Evolutionary conservation across 2,329 filamentous ascomycete genomes (phyloP), one percentile per base, ranked within the genome.

Genomic region (Fusarium paranaense): DNA sequence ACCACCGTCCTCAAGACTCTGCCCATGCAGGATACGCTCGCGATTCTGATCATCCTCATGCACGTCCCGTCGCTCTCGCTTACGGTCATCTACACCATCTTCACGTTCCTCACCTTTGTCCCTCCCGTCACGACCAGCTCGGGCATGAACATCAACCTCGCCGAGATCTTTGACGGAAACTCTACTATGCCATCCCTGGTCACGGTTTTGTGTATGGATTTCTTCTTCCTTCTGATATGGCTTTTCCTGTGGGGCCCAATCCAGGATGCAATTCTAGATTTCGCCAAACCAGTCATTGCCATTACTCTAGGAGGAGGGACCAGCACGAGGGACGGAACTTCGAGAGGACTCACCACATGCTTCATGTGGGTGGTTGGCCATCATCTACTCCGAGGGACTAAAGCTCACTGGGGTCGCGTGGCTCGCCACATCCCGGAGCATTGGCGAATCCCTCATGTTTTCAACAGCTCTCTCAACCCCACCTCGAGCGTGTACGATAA

Each of bases 41-140:
- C 96, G 81, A 98, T 98, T 80, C 91, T 98, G 82, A 98, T 98
- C 84, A 94, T 98, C 78, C 90, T 98, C 76, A 93, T 98, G 84
- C 95, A 97, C 81, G 91, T 98, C 11, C 95, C 96, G 33, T 94
- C 95, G 25, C 92, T 96, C 79, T 92, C 96, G 67, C 89, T 98
- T 79, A 96, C 95, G 73, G 88, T 95, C 82, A 94, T 98, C 79
- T 97, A 98, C 83, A 92, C 95, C 81, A 90, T 98, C 76, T 98
- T 98, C 84, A 95, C 96, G 76, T 92, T 95, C 74, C 89, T 98
- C 81, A 98, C 95, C 57, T 97, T 98, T 81, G 95, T 98, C 72
- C 94, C 95, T 54, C 94, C 95, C 20, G 90, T 93, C 73, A 94
- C 92, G 68, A 92, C 92, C 62, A 93, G 93, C 80, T 92, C 94